These are phyloP conservation scores for Medicago lupulina DNA, from an alignment of 306 rosid genomes.

Conservation along the genomic window DNA sequence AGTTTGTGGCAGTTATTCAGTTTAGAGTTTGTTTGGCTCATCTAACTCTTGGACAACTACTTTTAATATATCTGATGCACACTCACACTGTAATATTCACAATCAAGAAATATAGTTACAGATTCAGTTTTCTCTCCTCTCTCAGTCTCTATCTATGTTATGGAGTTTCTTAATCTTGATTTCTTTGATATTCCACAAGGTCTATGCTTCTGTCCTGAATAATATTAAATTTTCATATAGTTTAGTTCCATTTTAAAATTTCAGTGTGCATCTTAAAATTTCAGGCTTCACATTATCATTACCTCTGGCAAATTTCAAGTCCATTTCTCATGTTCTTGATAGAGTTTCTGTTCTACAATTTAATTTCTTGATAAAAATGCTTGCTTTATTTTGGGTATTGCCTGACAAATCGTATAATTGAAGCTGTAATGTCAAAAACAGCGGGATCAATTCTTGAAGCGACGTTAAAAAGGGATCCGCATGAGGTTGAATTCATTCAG, in stretches of 20 bases:
- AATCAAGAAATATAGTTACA: background rate
- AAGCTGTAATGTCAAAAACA: constrained; percentile 91
- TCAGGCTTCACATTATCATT: constrained; percentile 5
- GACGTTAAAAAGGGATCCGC: constrained; percentile 91
- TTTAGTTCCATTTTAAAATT: constrained; percentile 1
- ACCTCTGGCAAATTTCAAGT: constrained; percentile 13
- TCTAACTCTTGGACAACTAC: background rate
- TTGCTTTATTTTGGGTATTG: constrained; percentile 35
- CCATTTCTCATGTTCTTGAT: constrained; percentile 26
- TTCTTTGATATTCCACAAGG: background rate
- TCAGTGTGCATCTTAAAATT: constrained; percentile 12
- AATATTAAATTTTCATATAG: background rate
- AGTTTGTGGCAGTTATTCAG: background rate
- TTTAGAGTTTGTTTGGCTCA: constrained; percentile 7
- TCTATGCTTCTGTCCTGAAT: constrained; percentile 21
- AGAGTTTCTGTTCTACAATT: constrained; percentile 37
- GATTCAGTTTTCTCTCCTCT: background rate
- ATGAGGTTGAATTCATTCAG: constrained; percentile 88
- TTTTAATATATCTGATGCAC: background rate
- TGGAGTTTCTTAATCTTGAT: background rate
- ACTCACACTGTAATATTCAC: constrained; percentile 2
- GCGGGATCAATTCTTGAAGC: constrained; percentile 97
- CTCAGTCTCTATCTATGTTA: background rate
- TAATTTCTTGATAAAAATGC: constrained; percentile 33
- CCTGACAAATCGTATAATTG: constrained; percentile 53